Base-by-base conservation (phyloP, 2,329 filamentous ascomycete species). In the Pleurostoma richardsiae region DNA sequence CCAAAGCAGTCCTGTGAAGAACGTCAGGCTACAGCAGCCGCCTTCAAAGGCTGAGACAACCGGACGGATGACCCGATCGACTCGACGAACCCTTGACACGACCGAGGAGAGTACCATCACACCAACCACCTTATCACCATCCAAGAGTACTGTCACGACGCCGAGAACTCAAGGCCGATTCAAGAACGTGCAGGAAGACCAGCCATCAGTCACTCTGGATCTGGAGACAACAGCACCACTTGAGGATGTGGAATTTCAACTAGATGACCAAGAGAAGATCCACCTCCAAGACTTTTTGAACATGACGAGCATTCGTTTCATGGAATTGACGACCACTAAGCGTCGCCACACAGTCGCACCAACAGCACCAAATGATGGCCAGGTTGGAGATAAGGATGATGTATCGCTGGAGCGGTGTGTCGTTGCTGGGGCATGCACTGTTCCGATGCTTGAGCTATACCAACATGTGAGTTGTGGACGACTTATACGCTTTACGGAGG, bases 281-380 rank as follows among this genome's bases (percentile, higher is more conserved):
- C 86, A 91, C 41, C 74, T 99, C 3, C 90, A 96, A 56, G 88
- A 96, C 45, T 99, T 99, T 67, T 71, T 99, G 40, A 89, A 95
- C 52, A 84, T 96, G 82, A 96, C 92, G 3, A 95, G 89, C 49
- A 96, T 99, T 58, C 88, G 91, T 45, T 99, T 99, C 69, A 96
- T 99, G 88, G 94, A 99, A 62, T 75, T 99, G 43, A 96, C 86
- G n/a, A 96, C 92, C 0, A 96, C 91, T 1, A 97, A 97, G 64
- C 79, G 92, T 54, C 80, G 94, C 46, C 87, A 95, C 57, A 97
- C 92, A 0, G 83, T 86, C 41, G 86, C 80, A 3, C 83, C 83
- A 10, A 63, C 71, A 45, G 58, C 65, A 10, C 60, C 72, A 26
- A 71, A 68, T 43, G 69, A 69, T 27, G 59, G 66, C 6, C 55